Percentiles rank a stretch among this genome's conserved stretches.
Conservation (phyloP, 1,284 basidiomycete genomes). For the Ganoderma lucidum region DNA sequence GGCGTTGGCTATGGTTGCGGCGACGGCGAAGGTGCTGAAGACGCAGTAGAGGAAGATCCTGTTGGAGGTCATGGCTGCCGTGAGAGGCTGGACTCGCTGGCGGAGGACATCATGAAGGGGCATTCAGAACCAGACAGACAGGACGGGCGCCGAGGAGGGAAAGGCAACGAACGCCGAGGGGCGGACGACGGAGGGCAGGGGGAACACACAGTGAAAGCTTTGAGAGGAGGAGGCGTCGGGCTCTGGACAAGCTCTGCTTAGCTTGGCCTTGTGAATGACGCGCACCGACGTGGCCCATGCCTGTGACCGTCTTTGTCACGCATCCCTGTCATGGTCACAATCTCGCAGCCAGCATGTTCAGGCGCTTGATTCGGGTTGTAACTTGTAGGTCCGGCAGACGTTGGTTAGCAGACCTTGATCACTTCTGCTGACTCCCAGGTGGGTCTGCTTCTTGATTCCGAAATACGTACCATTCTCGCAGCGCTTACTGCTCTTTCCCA, state of each 20-base stretch:
- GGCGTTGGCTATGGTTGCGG: slow-evolving; percentile 79
- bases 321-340: background rate
- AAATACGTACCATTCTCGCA: background rate
- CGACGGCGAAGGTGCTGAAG: slow-evolving; percentile 76
- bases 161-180: background rate
- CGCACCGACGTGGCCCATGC: slow-evolving; percentile 15
- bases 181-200: background rate
- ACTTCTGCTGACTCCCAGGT: background rate
- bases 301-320: background rate
- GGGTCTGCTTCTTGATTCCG: background rate
- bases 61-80: slow-evolving; percentile 62
- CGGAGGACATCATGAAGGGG: slow-evolving; percentile 51
- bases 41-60: slow-evolving; percentile 75
- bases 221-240: background rate
- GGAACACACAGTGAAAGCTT: background rate
- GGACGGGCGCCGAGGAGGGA: background rate
- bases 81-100: slow-evolving; percentile 51
- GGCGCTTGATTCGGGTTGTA: slow-evolving; percentile 8
- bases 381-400: slow-evolving; percentile 23
- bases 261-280: slow-evolving; percentile 9
- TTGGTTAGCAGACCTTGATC: background rate
- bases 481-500: background rate
- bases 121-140: slow-evolving; percentile 39
- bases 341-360: background rate
- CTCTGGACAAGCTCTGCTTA: background rate